These are phyloP conservation scores for Diutina mesorugosa DNA, from an alignment of 1,139 yeast species.

Conservation along the genomic window DNA sequence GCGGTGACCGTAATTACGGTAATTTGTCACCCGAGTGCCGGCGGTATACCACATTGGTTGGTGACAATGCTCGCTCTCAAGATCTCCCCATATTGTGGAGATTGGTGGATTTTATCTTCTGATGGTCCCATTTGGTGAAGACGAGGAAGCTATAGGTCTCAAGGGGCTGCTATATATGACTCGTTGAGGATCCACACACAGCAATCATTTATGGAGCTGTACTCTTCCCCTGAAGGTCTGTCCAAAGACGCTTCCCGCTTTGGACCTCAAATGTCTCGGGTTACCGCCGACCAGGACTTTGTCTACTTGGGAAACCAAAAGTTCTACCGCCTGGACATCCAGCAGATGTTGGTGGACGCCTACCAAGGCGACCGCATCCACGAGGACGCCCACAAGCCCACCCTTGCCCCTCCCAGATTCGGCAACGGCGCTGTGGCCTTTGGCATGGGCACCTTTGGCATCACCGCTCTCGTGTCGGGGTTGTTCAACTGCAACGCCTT, in stretches of 20 bases:
- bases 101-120: too few species aligned
- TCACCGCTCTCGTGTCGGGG: slow-evolving; percentile 7
- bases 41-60: too few species aligned
- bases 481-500: slow-evolving; percentile 2
- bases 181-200: neutral
- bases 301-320: slow-evolving; percentile 6
- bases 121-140: neutral
- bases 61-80: too few species aligned
- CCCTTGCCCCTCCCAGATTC: slow-evolving; percentile 4
- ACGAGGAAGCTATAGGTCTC: neutral
- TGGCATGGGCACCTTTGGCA: slow-evolving; percentile 7
- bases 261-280: neutral
- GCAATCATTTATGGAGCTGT: neutral
- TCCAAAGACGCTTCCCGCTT: neutral
- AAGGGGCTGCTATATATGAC: neutral
- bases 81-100: too few species aligned
- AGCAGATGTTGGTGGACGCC: slow-evolving; percentile 7
- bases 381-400: neutral
- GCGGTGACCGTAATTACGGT: too few species aligned
- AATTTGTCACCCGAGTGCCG: too few species aligned
- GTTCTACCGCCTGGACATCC: slow-evolving; percentile 7
- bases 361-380: slow-evolving; percentile 4
- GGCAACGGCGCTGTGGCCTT: slow-evolving; percentile 8
- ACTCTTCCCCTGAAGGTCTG: neutral
- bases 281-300: slow-evolving; percentile 3